Evolutionary conservation across 306 rosid genomes (phyloP).

Genomic region (Herpetospermum pedunculosum): DNA sequence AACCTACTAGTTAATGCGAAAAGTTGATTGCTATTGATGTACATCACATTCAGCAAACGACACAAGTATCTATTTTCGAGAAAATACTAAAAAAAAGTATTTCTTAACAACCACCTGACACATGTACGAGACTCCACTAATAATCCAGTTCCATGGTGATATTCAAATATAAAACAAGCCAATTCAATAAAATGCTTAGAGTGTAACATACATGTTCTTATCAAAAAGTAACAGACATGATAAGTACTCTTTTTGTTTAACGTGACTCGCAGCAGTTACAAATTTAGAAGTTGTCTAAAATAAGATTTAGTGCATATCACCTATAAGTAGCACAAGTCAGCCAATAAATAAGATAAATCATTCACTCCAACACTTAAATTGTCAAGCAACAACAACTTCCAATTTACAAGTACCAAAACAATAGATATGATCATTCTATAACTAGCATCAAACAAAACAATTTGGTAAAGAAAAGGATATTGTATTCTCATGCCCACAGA

Average conservation of each 20-base stretch:
- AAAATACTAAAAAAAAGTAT: neutral
- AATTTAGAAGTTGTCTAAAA: neutral
- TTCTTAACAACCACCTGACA: neutral
- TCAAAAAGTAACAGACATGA: conserved; percentile 1
- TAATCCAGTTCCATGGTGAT: neutral
- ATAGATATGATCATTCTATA: neutral
- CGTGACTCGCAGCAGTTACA: neutral
- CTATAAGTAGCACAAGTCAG: neutral
- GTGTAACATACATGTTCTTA: neutral
- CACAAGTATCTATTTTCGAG: neutral
- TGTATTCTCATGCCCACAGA: conserved; percentile 99
- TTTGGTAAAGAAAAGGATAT: conserved; percentile 53
- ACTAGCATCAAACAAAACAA: conserved; percentile 1
- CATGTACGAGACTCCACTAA: neutral
- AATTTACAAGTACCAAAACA: neutral
- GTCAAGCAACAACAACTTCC: neutral
- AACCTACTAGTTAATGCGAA: neutral
- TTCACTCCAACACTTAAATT: neutral
- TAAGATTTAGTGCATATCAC: neutral
- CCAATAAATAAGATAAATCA: neutral
- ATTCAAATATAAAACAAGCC: neutral
- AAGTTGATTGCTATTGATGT: neutral
- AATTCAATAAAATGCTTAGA: neutral
- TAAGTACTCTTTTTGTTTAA: neutral
- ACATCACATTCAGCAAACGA: neutral